Evolutionary conservation across 208 protist species (phyloP).

Genomic region (Crithidia bombi): DNA sequence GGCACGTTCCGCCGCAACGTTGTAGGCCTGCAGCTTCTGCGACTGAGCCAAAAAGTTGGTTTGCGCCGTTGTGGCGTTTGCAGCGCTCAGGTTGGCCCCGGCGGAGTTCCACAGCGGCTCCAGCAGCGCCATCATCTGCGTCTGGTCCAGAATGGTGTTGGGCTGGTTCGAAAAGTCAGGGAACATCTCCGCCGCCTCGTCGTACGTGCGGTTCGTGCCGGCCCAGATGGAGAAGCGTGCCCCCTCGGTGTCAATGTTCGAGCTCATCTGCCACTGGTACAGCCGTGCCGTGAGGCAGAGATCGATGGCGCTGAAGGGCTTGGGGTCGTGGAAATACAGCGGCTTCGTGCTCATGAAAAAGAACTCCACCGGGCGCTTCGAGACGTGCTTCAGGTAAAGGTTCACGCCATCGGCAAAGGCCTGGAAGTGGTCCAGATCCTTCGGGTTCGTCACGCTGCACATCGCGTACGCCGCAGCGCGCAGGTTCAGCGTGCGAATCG

Average conservation of each 20-base stretch:
- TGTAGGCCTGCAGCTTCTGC: slow-evolving; percentile 11
- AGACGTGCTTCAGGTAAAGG: slow-evolving; percentile 44
- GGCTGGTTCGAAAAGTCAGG: slow-evolving; percentile 38
- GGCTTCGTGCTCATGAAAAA: slow-evolving; percentile 50
- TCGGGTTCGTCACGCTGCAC: slow-evolving; percentile 33
- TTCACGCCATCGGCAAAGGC: slow-evolving; percentile 67
- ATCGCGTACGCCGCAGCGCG: slow-evolving; percentile 40
- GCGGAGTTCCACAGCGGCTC: slow-evolving; percentile 6
- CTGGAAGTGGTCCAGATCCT: slow-evolving; percentile 34
- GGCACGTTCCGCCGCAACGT: slow-evolving; percentile 22
- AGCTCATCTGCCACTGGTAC: slow-evolving; percentile 62
- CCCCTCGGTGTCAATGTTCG: slow-evolving; percentile 46
- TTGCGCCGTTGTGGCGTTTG: neutral
- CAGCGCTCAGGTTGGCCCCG: slow-evolving; percentile 6
- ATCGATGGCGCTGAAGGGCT: slow-evolving; percentile 43
- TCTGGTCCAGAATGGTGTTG: slow-evolving; percentile 42
- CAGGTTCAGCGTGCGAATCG: slow-evolving; percentile 56
- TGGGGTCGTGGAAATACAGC: slow-evolving; percentile 53
- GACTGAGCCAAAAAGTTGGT: neutral
- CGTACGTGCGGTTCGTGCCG: slow-evolving; percentile 50
- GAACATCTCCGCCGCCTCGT: slow-evolving; percentile 48
- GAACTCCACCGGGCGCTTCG: slow-evolving; percentile 65
- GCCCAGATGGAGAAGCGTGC: slow-evolving; percentile 48
- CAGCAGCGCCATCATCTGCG: slow-evolving; percentile 34
- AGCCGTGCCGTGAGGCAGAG: slow-evolving; percentile 53